These are phyloP conservation scores for Berberis vulgaris DNA, from an alignment of 164 flowering plant species.

Conservation along the genomic window DNA sequence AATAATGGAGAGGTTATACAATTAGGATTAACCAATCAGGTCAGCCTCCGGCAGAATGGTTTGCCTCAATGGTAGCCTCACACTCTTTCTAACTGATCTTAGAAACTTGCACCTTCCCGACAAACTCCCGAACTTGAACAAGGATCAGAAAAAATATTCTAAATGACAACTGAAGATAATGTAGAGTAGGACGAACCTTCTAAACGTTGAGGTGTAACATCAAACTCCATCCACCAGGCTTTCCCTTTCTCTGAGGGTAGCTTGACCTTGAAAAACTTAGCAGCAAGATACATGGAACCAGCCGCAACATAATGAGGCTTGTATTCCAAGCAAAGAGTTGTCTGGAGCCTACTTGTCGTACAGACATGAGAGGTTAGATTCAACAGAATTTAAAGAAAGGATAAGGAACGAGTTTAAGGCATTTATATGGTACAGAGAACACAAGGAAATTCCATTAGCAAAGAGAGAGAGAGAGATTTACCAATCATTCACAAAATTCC, in stretches of 20 bases:
- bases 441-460: not conserved
- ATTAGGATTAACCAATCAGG: not conserved
- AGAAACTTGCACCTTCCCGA: not conserved
- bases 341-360: conserved; percentile 40
- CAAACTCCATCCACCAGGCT: conserved; percentile 68
- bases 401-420: not conserved
- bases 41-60: not conserved
- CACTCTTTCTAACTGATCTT: not conserved
- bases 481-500: conserved; percentile 74
- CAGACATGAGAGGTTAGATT: not conserved
- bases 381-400: not conserved
- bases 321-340: conserved; percentile 61
- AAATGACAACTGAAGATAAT: not conserved
- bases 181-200: conserved; percentile 32
- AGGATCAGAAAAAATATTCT: not conserved
- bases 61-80: not conserved
- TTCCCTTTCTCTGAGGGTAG: conserved; percentile 41
- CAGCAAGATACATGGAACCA: conserved; percentile 63
- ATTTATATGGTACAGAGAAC: too few species aligned
- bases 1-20: too few species aligned
- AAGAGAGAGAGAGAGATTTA: conserved; percentile 12
- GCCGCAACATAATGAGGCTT: conserved; percentile 74
- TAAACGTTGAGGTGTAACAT: conserved; percentile 45
- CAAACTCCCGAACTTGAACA: not conserved
- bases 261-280: conserved; percentile 45